Evolutionary conservation across 108 stramenopile species (phyloP).

Genomic region (Aurantiochytrium sp.): DNA sequence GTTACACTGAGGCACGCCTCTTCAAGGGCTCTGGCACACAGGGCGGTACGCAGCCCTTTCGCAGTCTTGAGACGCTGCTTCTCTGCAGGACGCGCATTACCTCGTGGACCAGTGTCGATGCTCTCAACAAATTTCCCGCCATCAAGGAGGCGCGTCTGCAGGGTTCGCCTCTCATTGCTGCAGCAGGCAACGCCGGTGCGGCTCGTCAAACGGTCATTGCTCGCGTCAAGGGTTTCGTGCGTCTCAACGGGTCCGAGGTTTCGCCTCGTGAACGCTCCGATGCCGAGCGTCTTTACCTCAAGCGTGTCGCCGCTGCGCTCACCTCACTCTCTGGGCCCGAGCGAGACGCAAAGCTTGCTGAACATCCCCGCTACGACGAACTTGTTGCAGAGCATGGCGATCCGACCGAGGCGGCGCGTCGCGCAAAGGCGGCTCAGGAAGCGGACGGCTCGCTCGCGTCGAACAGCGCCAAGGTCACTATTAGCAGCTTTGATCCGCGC

Average conservation of each 20-base stretch:
- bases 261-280: conserved; percentile 22
- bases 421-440: not conserved
- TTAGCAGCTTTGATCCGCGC: conserved; percentile 25
- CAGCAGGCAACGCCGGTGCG: conserved; percentile 29
- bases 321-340: conserved; percentile 1
- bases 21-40: not conserved
- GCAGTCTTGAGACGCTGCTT: conserved; percentile 24
- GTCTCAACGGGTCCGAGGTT: conserved; percentile 32
- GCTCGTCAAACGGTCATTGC: conserved; percentile 18
- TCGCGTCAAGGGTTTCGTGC: conserved; percentile 31
- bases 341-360: not conserved
- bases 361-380: conserved; percentile 18
- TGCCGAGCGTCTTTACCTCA: conserved; percentile 31
- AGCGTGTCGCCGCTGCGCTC: not conserved
- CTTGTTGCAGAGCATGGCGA: conserved; percentile 31
- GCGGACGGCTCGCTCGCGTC: conserved; percentile 8
- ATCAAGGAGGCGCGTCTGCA: conserved; percentile 31
- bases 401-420: conserved; percentile 17
- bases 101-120: conserved; percentile 24
- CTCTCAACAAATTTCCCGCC: conserved; percentile 26
- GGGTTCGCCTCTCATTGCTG: conserved; percentile 25
- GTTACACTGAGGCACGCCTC: not conserved
- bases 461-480: conserved; percentile 20
- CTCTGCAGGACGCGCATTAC: conserved; percentile 23
- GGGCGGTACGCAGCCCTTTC: conserved; percentile 17